Percentiles rank a stretch among this genome's conserved stretches.
These are phyloP conservation scores for Tetrapyrgos nigripes DNA, from an alignment of 1,284 basidiomycete genomes.

Conservation along the genomic window DNA sequence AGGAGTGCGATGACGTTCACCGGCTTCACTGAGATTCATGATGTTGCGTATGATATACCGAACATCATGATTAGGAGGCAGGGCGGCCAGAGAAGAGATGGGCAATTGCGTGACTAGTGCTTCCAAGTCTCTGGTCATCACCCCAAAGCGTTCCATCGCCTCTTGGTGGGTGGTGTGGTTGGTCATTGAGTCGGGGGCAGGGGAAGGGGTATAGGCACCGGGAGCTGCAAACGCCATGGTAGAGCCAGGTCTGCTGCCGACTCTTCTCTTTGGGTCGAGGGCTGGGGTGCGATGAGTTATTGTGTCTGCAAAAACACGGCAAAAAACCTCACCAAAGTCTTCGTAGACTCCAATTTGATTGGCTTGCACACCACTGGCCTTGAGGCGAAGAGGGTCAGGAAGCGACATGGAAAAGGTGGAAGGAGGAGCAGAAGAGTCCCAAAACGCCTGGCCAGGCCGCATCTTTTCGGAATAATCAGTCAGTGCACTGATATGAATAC, in stretches of 20 bases:
- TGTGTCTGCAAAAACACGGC: slow-evolving; percentile 6
- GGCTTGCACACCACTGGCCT: slow-evolving; percentile 81
- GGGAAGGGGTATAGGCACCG: slow-evolving; percentile 56
- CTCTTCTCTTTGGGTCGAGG: slow-evolving; percentile 58
- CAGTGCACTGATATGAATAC: background rate
- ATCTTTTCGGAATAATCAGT: slow-evolving; percentile 44
- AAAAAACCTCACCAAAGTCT: slow-evolving; percentile 76
- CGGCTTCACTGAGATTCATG: slow-evolving; percentile 79
- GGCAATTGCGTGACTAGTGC: slow-evolving; percentile 76
- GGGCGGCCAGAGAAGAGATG: slow-evolving; percentile 65
- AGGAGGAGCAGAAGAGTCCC: slow-evolving; percentile 80
- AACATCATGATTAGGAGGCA: slow-evolving; percentile 88
- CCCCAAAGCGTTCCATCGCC: slow-evolving; percentile 79
- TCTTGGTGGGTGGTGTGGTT: slow-evolving; percentile 63
- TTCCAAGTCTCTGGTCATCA: slow-evolving; percentile 83
- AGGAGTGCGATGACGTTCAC: slow-evolving; percentile 86
- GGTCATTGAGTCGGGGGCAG: slow-evolving; percentile 46
- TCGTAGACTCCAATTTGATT: slow-evolving; percentile 94
- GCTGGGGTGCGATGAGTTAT: slow-evolving; percentile 34
- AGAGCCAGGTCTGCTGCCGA: slow-evolving; percentile 70
- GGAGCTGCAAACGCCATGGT: slow-evolving; percentile 57
- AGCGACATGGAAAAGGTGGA: slow-evolving; percentile 82
- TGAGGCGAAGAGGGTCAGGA: slow-evolving; percentile 91
- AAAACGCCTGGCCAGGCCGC: slow-evolving; percentile 80
- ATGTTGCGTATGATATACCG: slow-evolving; percentile 86